Evolutionary conservation across 768 basidiomycete genomes (phyloP).

Genomic region (Suillus bovinus): DNA sequence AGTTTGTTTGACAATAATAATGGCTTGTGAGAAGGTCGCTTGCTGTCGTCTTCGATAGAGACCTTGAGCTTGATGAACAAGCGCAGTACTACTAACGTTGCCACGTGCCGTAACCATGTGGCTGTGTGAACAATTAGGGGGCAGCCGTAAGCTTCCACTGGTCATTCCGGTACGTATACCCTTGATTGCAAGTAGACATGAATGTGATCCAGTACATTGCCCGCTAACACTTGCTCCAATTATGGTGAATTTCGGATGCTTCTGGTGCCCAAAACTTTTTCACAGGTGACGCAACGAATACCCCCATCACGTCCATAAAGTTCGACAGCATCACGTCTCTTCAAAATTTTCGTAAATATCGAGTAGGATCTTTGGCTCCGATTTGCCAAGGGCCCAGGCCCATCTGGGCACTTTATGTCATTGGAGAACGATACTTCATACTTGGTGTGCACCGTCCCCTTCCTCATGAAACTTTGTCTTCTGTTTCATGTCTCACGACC

Average conservation of each 20-base stretch:
- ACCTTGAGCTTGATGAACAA: background rate
- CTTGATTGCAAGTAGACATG: background rate
- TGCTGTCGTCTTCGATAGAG: slow-evolving; percentile 3
- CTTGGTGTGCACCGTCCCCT: background rate
- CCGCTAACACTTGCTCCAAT: background rate
- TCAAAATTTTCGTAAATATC: background rate
- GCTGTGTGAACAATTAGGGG: slow-evolving; percentile 1
- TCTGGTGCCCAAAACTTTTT: no score
- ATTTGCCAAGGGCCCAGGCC: background rate
- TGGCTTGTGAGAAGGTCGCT: background rate
- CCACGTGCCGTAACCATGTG: slow-evolving; percentile 3
- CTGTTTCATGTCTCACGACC: background rate
- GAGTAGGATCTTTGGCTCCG: background rate
- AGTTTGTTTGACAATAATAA: background rate
- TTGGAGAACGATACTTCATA: background rate
- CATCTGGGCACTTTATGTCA: background rate
- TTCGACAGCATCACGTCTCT: background rate
- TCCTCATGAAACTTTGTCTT: no score
- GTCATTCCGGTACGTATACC: no score
- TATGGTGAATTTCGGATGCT: background rate
- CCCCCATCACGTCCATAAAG: no score
- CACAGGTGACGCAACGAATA: no score
- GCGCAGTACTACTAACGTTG: background rate
- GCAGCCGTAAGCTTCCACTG: no score
- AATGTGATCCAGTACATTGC: background rate